Evolutionary conservation across 176 grass and related monocot species (phyloP).

Genomic region (Tillandsia fasciculata): DNA sequence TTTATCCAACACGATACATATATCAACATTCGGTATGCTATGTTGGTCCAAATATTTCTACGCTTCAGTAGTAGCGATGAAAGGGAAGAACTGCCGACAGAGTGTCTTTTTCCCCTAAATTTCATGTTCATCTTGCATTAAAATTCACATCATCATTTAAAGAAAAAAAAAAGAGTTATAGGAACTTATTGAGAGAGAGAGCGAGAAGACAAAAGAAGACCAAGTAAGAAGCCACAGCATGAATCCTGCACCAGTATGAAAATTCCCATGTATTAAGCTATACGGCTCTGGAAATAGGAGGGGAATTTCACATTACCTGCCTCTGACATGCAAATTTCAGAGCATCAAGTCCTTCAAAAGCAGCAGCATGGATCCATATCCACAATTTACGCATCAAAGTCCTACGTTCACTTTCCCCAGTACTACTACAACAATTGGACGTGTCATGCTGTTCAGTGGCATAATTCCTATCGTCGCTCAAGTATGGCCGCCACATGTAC

Average conservation of each 20-base stretch:
- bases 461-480: slow-evolving; percentile 16
- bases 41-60: not conserved
- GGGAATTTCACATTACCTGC: slow-evolving; percentile 14
- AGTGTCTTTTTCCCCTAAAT: too few relatives aligned
- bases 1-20: too few relatives aligned
- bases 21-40: not conserved
- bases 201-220: too few relatives aligned
- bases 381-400: slow-evolving; percentile 41
- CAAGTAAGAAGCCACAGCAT: too few relatives aligned
- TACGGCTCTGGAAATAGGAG: not conserved
- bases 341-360: slow-evolving; percentile 39
- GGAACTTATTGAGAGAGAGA: too few relatives aligned
- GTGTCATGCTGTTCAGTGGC: slow-evolving; percentile 13
- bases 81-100: too few relatives aligned
- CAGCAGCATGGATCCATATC: slow-evolving; percentile 89
- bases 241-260: too few relatives aligned
- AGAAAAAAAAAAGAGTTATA: not conserved
- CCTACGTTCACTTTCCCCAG: slow-evolving; percentile 9
- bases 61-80: too few relatives aligned
- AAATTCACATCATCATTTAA: not conserved
- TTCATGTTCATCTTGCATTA: too few relatives aligned
- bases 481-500: slow-evolving; percentile 59
- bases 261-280: too few relatives aligned
- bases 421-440: slow-evolving; percentile 11
- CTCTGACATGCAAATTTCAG: slow-evolving; percentile 51